Base-by-base conservation (phyloP, 352 stramenopile genomes). In the Globisporangium nodosum region DNA sequence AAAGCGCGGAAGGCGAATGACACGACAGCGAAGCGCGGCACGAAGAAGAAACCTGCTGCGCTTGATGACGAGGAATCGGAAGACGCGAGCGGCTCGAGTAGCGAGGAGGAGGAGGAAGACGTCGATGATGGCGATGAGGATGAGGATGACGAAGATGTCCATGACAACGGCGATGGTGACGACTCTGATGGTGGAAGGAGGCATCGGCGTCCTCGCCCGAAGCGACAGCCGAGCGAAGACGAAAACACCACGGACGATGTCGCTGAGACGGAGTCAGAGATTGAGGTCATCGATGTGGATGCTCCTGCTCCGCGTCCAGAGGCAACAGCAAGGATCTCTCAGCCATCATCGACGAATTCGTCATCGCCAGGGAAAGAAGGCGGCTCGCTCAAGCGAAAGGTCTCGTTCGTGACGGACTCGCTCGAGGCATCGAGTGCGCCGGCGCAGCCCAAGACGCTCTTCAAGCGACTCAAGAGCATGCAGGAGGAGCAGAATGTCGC, bases 41-140 rank as follows among this genome's bases (percentile, higher is more conserved):
- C 46, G 30, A 54, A 45, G 5, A 81, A 86, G 55, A 78, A 76
- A 50, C 61, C 31, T 12, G 72, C 73, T 8, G 67, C 71, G 3
- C 68, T 75, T 21, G 79, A 87, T 7, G 73, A 71, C 45, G 75
- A 83, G 54, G 69, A 78, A 11, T 85, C 73, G 12, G 75, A 85
- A 21, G 57, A 66, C 24, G 63, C 74, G 16, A 73, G 53, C 0
- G 65, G 52, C 5, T 67, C 54, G n/a, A 76, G 66, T 37, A 73
- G 60, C 40, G 69, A 71, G 5, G 61, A 70, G 5, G 66, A 71
- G 18, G 52, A 68, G 43, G 67, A 76, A 54, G 70, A 75, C 39
- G 61, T 73, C 0, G 47, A 60, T 5, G 53, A 43, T 13, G 45
- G 49, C 5, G 47, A 51, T n/a, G 35, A 67, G 0, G 61, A 69